These are phyloP conservation scores for Westerdykella aurantiaca DNA, from an alignment of 2,329 filamentous ascomycete species.

Conservation along the genomic window DNA sequence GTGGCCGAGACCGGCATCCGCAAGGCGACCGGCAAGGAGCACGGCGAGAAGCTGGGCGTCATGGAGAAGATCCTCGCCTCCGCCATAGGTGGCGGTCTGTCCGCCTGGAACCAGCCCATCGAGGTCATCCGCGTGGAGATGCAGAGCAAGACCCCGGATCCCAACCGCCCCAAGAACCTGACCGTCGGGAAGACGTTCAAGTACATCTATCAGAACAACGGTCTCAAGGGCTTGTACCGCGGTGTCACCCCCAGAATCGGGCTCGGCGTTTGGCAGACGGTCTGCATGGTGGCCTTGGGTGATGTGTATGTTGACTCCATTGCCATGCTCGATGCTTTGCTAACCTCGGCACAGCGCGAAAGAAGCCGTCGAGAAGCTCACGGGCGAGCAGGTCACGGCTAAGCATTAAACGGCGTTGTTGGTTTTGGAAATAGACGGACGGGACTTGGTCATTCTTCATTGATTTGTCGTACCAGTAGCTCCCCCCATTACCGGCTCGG, in stretches of 20 bases:
- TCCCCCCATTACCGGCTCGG: too few relatives aligned
- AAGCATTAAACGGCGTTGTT: constrained; percentile 51
- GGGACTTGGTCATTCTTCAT: too few relatives aligned
- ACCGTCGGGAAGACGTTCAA: constrained; percentile 74
- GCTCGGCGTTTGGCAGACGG: constrained; percentile 96
- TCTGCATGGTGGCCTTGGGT: constrained; percentile 99
- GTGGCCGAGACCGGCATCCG: constrained; percentile 88
- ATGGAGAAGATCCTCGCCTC: constrained; percentile 86
- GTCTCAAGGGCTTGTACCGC: constrained; percentile 87
- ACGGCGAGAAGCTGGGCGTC: constrained; percentile 69
- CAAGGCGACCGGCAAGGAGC: constrained; percentile 67
- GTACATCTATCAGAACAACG: constrained; percentile 90
- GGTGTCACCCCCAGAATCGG: constrained; percentile 92
- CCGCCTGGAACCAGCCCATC: constrained; percentile 98
- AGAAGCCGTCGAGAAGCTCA: constrained; percentile 60
- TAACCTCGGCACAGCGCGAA: constrained; percentile 51
- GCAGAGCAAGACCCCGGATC: constrained; percentile 98
- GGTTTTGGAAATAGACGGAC: too few relatives aligned
- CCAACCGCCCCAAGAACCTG: constrained; percentile 98
- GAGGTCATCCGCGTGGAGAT: constrained; percentile 99
- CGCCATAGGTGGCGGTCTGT: constrained; percentile 84
- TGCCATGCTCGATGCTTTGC: constrained; percentile 2
- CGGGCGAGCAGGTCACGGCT: constrained; percentile 57
- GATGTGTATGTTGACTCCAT: constrained; percentile 68
- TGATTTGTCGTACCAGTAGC: too few relatives aligned